phyloP scores from a whole-genome alignment of 1,284 basidiomycete genomes.

The Melampsora larici-populina region DNA sequence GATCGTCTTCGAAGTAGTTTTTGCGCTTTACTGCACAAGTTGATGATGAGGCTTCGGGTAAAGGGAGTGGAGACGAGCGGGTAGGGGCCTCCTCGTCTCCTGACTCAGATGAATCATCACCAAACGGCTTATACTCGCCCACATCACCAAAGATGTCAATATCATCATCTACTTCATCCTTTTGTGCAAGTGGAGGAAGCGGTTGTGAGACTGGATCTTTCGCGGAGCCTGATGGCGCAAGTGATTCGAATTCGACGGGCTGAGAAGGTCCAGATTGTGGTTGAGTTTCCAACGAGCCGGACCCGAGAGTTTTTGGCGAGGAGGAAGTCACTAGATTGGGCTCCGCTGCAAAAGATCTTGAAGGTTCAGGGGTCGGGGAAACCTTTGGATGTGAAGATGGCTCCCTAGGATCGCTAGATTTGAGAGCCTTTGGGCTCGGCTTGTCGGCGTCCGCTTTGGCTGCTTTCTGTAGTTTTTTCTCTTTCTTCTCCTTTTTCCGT shows the following conservation, averaged over 20 bases:
- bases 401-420: not conserved
- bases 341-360: not conserved
- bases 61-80: not conserved
- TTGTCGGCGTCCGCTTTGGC: not conserved
- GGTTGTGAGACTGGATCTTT: not conserved
- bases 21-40: conserved; percentile 15
- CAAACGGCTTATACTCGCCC: conserved; percentile 43
- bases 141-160: conserved; percentile 42
- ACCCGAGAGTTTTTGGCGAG: not conserved
- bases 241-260: not conserved
- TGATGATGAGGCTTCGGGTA: not conserved
- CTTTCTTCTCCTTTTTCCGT: conserved; percentile 39
- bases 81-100: conserved; percentile 3
- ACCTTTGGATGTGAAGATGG: not conserved
- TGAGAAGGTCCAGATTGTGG: not conserved
- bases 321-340: not conserved
- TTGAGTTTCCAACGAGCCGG: not conserved
- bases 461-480: conserved; percentile 27
- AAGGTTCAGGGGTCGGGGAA: not conserved
- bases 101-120: conserved; percentile 31
- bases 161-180: conserved; percentile 19
- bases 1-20: conserved; percentile 42
- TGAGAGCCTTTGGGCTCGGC: not conserved
- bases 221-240: not conserved
- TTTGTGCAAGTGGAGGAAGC: not conserved